Base-by-base conservation (phyloP, 495 filamentous ascomycete genomes). In the Xylaria telfairii region DNA sequence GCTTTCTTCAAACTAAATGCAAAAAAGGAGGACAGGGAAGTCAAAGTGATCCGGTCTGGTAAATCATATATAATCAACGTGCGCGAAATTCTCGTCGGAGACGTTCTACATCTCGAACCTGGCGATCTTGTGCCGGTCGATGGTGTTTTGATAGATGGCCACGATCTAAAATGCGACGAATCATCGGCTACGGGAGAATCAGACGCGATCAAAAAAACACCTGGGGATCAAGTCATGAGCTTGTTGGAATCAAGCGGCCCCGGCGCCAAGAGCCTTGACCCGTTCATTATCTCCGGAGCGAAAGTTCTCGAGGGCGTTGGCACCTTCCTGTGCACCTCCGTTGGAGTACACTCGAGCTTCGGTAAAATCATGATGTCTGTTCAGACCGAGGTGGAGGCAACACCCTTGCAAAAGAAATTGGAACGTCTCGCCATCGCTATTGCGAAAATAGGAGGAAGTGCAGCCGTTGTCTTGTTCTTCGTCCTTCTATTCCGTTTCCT, bases 41-140 rank as follows among this genome's bases (percentile, higher is more conserved):
- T 96, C 68, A 94, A 93, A 70, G 89, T 92, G 21, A 85, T 92
- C 51, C 90, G 93, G 19, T 95, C 92, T 4, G 93, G 93, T 53
- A 91, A 87, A 74, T 91, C 89, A 0, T 83, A 84, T 54, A 91
- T 93, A 80, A 90, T 98, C 41, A 93, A 91, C 0, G 87, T 97
- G 42, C 88, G 92, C 75, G 92, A 96, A 72, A 79, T 98, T 42
- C 83, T 94, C 6, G 94, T 92, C 21, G 95, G 95, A 46, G 95
- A 97, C 76, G 86, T 98, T 24, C 85, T 97, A 71, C 87, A 91
- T 71, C 79, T 97, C 34, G 93, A 96, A 77, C 90, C 93, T n/a
- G 95, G 95, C 69, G 94, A 98, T 75, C 85, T 97, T 76, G 87
- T 97, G 67, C 92, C 92, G 0, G 92, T 92, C 0, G 92, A 95